phyloP scores from a whole-genome alignment of 371 early-diverging fungal species.

The Paraphysoderma sedebokerense region DNA sequence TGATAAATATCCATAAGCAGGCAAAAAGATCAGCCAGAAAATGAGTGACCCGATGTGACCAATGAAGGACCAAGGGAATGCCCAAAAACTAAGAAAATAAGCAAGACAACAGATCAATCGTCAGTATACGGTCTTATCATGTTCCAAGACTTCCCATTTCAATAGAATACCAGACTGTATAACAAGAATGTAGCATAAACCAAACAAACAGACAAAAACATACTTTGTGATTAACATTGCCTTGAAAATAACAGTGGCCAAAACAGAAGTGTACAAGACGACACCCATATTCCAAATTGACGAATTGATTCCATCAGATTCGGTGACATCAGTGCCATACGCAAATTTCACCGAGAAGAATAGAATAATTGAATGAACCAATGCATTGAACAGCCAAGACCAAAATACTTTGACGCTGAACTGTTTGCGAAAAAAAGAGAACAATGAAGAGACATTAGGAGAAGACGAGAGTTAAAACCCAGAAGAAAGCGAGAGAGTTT shows the following conservation, averaged over 20 bases:
- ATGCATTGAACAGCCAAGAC: slow-evolving; percentile 86
- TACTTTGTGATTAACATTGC: slow-evolving; percentile 66
- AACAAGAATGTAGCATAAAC: too few species aligned
- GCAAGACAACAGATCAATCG: not conserved
- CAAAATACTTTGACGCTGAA: slow-evolving; percentile 85
- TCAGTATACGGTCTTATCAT: not conserved
- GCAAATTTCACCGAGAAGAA: slow-evolving; percentile 39
- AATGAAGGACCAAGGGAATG: slow-evolving; percentile 25
- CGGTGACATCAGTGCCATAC: slow-evolving; percentile 37
- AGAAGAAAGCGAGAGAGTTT: not conserved
- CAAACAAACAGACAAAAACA: slow-evolving; percentile 4
- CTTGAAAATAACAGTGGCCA: slow-evolving; percentile 63
- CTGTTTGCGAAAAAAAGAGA: slow-evolving; percentile 7
- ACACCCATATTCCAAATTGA: slow-evolving; percentile 67
- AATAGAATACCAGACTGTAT: not conserved
- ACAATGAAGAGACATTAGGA: not conserved
- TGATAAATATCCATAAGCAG: slow-evolving; percentile 63
- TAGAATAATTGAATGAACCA: slow-evolving; percentile 64
- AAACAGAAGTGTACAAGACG: slow-evolving; percentile 53
- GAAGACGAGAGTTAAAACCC: not conserved
- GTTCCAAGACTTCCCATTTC: not conserved
- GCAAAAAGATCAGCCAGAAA: slow-evolving; percentile 72
- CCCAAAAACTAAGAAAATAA: not conserved
- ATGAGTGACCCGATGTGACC: slow-evolving; percentile 66
- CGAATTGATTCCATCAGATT: slow-evolving; percentile 38